Percentiles rank a stretch among this genome's conserved stretches.
These are phyloP conservation scores for Microstegium vimineum DNA, from an alignment of 176 grass and related monocot genomes.

Conservation along the genomic window DNA sequence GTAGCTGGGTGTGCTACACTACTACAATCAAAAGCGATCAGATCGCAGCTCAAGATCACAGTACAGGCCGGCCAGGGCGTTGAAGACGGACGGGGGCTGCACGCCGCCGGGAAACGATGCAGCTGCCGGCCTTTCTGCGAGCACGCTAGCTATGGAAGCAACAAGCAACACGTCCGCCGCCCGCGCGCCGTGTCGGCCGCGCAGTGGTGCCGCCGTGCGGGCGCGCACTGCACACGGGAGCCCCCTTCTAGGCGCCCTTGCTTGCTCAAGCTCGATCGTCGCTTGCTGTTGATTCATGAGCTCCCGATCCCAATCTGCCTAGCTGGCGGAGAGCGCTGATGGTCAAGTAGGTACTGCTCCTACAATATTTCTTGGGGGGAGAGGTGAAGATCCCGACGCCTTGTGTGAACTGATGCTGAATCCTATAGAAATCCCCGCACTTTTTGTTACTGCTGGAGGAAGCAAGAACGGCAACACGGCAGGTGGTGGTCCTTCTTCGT, in stretches of 20 bases:
- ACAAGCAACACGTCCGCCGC: constrained; percentile 17
- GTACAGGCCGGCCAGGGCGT: not conserved
- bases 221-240: not conserved
- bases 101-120: constrained; percentile 34
- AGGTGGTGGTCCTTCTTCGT: not conserved
- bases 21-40: not conserved
- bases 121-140: constrained; percentile 34
- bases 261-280: constrained; percentile 9
- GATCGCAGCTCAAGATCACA: not conserved
- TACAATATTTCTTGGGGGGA: constrained; percentile 27
- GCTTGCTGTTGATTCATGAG: constrained; percentile 14
- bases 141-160: constrained; percentile 34
- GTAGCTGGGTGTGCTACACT: no score
- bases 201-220: constrained; percentile 4
- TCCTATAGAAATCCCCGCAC: constrained; percentile 25
- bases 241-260: constrained; percentile 11
- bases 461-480: constrained; percentile 27
- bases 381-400: constrained; percentile 37
- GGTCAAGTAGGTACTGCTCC: not conserved
- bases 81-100: not conserved
- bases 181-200: constrained; percentile 38
- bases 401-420: constrained; percentile 24
- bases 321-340: not conserved
- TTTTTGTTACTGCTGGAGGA: constrained; percentile 43
- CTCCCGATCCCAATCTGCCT: not conserved